These are phyloP conservation scores for Gastrodia elata DNA, from an alignment of 106 monocot genomes.

Conservation along the genomic window DNA sequence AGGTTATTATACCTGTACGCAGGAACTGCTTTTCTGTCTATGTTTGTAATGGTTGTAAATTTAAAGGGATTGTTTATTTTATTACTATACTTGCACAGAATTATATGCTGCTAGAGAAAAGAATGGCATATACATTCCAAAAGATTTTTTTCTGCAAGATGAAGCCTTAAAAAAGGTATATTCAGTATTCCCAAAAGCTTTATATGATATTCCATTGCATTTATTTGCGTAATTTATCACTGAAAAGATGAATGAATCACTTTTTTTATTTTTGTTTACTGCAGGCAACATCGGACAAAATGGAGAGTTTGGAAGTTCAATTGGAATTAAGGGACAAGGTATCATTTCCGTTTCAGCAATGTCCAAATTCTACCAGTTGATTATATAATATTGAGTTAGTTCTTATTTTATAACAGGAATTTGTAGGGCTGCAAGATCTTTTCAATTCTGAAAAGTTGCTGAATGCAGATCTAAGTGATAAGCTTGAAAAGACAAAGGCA, in stretches of 20 bases:
- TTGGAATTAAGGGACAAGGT: conserved; percentile 58
- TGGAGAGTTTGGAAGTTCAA: conserved; percentile 36
- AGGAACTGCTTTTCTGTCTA: not conserved
- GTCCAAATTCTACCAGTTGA: not conserved
- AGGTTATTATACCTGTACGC: no score
- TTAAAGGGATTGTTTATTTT: not conserved
- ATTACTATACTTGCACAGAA: conserved; percentile 17
- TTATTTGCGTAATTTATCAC: not conserved
- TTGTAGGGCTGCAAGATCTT: conserved; percentile 40
- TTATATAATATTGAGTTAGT: not conserved
- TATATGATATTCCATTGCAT: not conserved
- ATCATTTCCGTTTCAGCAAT: not conserved
- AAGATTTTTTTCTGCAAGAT: conserved; percentile 32
- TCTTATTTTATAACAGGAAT: conserved; percentile 34
- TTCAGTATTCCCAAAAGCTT: not conserved
- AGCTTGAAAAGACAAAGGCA: conserved; percentile 52
- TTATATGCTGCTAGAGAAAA: conserved; percentile 55
- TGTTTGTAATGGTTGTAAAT: not conserved
- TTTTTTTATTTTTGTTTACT: conserved; percentile 1
- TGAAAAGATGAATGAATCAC: not conserved
- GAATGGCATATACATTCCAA: conserved; percentile 54
- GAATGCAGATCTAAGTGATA: conserved; percentile 30
- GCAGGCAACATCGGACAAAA: conserved; percentile 46
- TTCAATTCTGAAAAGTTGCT: conserved; percentile 35
- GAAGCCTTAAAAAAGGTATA: conserved; percentile 44